Evolutionary conservation across 169 alveolate species (phyloP).

Genomic region (Plasmodium gonderi): DNA sequence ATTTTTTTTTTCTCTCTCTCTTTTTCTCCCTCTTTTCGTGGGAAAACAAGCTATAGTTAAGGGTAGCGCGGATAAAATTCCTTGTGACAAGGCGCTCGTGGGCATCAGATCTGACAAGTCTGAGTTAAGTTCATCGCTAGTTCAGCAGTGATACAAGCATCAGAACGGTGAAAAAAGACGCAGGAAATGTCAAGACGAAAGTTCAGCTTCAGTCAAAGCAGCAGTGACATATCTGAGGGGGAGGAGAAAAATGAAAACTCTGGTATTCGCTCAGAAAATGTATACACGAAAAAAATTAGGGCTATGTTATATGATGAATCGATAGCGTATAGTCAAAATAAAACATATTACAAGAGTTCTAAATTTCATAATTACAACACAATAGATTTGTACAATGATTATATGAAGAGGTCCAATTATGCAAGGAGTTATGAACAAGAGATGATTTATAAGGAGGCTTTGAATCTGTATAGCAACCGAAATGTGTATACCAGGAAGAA

Average conservation of each 20-base stretch:
- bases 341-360: slow-evolving; percentile 49
- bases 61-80: no score
- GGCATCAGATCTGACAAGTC: no score
- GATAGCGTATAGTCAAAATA: slow-evolving; percentile 22
- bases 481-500: slow-evolving; percentile 25
- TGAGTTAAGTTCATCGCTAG: no score
- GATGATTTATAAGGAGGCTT: slow-evolving; percentile 49
- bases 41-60: no score
- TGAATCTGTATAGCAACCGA: slow-evolving; percentile 30
- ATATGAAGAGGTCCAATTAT: slow-evolving; percentile 36
- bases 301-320: slow-evolving; percentile 40
- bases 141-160: no score
- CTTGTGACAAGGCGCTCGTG: no score
- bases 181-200: not conserved
- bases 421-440: slow-evolving; percentile 69
- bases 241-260: not conserved
- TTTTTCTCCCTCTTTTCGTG: no score
- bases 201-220: slow-evolving; percentile 1
- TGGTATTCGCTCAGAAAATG: not conserved
- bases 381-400: slow-evolving; percentile 17
- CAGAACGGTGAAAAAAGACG: no score
- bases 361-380: slow-evolving; percentile 39
- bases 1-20: no score
- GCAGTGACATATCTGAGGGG: slow-evolving; percentile 5
- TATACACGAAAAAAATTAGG: slow-evolving; percentile 15